Evolutionary conservation across 768 basidiomycete species (phyloP).

Genomic region (Leccinum incarnatum): DNA sequence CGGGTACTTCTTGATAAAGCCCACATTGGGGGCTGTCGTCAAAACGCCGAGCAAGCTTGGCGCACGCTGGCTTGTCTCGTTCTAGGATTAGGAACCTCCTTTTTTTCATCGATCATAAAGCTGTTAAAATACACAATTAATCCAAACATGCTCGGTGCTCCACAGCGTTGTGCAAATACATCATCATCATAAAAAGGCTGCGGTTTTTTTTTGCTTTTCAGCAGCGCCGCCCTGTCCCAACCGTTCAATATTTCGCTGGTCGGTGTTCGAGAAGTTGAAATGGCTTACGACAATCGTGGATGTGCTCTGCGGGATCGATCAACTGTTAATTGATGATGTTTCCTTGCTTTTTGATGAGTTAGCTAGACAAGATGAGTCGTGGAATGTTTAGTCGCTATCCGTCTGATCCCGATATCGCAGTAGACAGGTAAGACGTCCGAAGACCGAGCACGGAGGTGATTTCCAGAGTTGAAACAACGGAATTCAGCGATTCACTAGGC

Average conservation of each 20-base stretch:
- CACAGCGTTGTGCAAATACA: background rate
- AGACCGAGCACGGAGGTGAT: background rate
- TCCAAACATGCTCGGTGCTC: background rate
- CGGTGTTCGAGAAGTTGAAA: background rate
- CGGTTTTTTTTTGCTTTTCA: background rate
- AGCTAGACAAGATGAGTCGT: background rate
- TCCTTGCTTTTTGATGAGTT: background rate
- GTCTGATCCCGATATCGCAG: background rate
- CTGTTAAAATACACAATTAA: background rate
- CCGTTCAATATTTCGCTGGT: background rate
- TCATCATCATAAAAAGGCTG: background rate
- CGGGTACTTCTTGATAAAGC: background rate
- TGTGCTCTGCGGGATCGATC: background rate
- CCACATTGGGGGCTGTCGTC: background rate
- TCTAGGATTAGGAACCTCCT: background rate
- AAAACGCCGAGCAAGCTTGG: background rate
- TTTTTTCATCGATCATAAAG: background rate
- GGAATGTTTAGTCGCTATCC: background rate
- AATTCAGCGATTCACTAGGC: background rate
- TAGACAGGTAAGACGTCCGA: background rate
- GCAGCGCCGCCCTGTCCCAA: background rate
- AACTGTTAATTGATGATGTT: background rate
- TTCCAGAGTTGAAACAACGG: background rate
- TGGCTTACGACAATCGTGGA: background rate
- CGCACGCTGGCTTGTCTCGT: background rate